Conservation (phyloP, 2,329 filamentous ascomycete species). For the Monilinia laxa region DNA sequence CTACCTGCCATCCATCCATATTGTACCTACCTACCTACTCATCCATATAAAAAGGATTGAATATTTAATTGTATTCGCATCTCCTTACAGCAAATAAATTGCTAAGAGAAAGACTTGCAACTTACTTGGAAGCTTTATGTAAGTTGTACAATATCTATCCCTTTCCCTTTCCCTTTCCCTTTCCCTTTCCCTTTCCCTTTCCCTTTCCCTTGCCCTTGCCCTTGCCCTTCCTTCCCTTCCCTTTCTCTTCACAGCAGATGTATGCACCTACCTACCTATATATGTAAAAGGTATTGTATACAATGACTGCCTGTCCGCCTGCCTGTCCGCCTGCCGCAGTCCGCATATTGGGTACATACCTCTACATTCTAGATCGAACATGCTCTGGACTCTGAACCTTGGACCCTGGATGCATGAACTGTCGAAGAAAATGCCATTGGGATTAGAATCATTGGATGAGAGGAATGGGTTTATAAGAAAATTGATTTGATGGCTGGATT, state of each 20-base stretch:
- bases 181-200: neutral
- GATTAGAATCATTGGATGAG: neutral
- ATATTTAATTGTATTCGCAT: neutral
- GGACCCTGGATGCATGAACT: neutral
- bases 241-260: constrained; percentile 3
- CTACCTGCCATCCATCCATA: no score
- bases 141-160: constrained; percentile 12
- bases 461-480: neutral
- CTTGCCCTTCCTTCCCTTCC: neutral
- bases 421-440: neutral
- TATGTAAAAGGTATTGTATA: neutral
- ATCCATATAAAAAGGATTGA: neutral
- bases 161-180: neutral
- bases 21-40: no score
- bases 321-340: neutral
- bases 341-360: neutral
- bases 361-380: neutral
- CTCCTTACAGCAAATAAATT: neutral
- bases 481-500: neutral
- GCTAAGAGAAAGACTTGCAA: neutral
- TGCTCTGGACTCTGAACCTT: neutral
- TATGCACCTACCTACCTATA: neutral
- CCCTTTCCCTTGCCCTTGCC: neutral
- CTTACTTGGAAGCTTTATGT: neutral
- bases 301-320: constrained; percentile 6